A percentile compares a stretch with the other conserved stretches of the same genome.
Evolutionary conservation across 305 asterid genomes (phyloP).

Genomic region (Fraxinus sp.): DNA sequence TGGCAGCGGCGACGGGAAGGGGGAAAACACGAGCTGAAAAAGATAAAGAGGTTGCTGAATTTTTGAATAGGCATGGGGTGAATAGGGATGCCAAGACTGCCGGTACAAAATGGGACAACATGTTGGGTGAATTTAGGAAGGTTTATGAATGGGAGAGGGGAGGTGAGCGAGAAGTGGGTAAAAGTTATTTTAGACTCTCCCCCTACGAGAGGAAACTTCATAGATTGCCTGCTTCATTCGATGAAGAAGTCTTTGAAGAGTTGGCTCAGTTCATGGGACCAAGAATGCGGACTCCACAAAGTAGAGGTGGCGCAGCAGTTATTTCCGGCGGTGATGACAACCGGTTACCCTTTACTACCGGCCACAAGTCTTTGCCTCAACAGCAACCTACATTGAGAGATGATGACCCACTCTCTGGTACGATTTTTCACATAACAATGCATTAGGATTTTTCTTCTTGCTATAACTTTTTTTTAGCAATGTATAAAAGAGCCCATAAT

Average conservation of each 20-base stretch:
- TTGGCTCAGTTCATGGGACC: slow-evolving; percentile 49
- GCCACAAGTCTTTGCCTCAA: slow-evolving; percentile 28
- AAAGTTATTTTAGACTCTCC: slow-evolving; percentile 44
- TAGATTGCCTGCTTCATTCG: slow-evolving; percentile 53
- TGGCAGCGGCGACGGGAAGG: slow-evolving; percentile 21
- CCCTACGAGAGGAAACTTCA: slow-evolving; percentile 48
- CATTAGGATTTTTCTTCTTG: not conserved
- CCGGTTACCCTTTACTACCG: slow-evolving; percentile 3
- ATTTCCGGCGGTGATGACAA: slow-evolving; percentile 24
- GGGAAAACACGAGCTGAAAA: slow-evolving; percentile 48
- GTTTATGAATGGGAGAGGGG: slow-evolving; percentile 54
- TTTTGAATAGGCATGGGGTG: slow-evolving; percentile 40
- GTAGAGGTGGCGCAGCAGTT: slow-evolving; percentile 8
- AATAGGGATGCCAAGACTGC: slow-evolving; percentile 50
- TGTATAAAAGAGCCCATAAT: not conserved
- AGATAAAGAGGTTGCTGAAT: slow-evolving; percentile 51
- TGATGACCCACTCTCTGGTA: slow-evolving; percentile 35
- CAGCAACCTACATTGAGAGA: slow-evolving; percentile 28
- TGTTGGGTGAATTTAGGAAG: slow-evolving; percentile 53
- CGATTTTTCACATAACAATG: not conserved
- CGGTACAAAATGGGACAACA: slow-evolving; percentile 54
- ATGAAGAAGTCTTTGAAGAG: slow-evolving; percentile 51
- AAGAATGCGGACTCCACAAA: slow-evolving; percentile 35
- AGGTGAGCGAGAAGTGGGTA: slow-evolving; percentile 42
- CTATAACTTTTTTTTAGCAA: not conserved